Base-by-base conservation (phyloP, 352 stramenopile species). In the Phytophthora crassamura region DNA sequence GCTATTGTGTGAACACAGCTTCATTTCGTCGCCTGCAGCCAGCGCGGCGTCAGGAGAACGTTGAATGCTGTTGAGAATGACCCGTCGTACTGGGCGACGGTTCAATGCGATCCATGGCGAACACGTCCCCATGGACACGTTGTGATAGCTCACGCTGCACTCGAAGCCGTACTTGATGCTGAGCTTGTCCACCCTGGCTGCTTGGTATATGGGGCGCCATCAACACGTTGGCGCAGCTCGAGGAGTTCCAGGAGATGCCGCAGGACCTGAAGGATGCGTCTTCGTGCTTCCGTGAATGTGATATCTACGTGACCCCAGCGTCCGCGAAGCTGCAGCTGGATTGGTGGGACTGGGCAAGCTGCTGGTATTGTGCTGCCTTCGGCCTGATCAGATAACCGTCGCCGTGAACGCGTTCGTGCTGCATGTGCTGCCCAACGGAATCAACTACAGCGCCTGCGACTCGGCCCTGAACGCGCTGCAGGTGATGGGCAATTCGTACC, bases 51-150 rank as follows among this genome's bases (percentile, higher is more conserved):
- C 43, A 99, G 75, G 64, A n/a, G n/a, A n/a, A n/a, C n/a, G n/a
- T n/a, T 99, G 97, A 47, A 99, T 97, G 71, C 99, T 99, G 74
- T 99, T 98, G 34, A 99, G 82, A 54, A 99, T 98, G 8, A 99
- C 97, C 97, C 97, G 99, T 73, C 99, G 93, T 98, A 36, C 92
- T 88, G 64, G 98, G 95, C 10, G 94, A 96, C 16, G 94, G 90
- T 61, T 98, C 93, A 12, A 99, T 85, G 8, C 93, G 95, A 64
- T 97, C 87, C 94, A 98, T 98, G 2, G 97, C 97, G 36, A 98
- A 94, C 38, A 98, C 82, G 63, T 99, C 4, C 97, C 97, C 96
- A 99, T 99, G 38, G 91, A 98, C 42, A 99, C 95, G 64, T 99
- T 99, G 73, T 98, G 93, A 69, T 99, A 99, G 41, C 89, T 98